Conservation (phyloP, 2,329 filamentous ascomycete species). For the Epicoccum sorghinum region DNA sequence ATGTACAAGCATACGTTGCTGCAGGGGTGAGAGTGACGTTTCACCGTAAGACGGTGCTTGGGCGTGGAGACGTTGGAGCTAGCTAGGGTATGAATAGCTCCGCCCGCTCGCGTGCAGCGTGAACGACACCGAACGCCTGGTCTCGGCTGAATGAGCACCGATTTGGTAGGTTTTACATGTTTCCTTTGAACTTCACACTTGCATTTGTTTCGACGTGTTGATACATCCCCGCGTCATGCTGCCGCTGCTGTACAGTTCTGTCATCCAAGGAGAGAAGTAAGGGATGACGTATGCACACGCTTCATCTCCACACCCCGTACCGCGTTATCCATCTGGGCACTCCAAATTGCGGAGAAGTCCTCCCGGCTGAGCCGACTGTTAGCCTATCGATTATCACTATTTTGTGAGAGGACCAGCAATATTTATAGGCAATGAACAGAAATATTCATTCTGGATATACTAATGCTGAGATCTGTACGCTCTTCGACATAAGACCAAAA, state of each 20-base stretch:
- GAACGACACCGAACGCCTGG: slow-evolving; percentile 18
- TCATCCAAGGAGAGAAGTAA: neutral
- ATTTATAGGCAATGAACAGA: too few relatives aligned
- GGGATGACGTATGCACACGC: slow-evolving; percentile 3
- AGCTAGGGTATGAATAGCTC: slow-evolving; percentile 14
- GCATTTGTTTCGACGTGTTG: too few relatives aligned
- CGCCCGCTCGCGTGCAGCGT: slow-evolving; percentile 16
- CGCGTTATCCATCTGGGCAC: slow-evolving; percentile 16
- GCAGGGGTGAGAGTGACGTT: slow-evolving; percentile 6
- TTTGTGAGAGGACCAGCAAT: too few relatives aligned
- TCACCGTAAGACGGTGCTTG: slow-evolving; percentile 3
- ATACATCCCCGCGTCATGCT: neutral
- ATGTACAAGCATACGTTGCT: slow-evolving; percentile 15
- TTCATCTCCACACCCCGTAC: slow-evolving; percentile 13
- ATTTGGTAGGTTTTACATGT: neutral
- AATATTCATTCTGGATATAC: neutral
- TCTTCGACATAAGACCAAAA: neutral
- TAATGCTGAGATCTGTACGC: neutral
- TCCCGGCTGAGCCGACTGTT: neutral
- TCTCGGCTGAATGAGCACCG: neutral
- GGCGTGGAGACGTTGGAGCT: slow-evolving; percentile 12
- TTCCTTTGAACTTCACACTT: neutral
- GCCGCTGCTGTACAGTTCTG: too few relatives aligned
- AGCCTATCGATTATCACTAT: neutral
- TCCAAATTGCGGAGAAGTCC: neutral